Evolutionary conservation across 345 rosid species (phyloP).

Genomic region (Hibiscus trionum): DNA sequence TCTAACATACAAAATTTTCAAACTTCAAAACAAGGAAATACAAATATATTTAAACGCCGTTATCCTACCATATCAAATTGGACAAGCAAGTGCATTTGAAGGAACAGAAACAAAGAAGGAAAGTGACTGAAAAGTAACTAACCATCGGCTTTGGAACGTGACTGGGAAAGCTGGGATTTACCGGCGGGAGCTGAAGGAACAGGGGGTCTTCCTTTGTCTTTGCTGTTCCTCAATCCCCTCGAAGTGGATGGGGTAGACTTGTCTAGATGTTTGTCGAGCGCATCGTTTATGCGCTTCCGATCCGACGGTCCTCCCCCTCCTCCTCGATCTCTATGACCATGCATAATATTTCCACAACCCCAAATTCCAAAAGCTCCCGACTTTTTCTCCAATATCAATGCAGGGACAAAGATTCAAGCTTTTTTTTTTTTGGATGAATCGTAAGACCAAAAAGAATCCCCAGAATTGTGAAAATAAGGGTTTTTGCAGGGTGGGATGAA

Average conservation of each 20-base stretch:
- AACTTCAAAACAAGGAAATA: background rate
- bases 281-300: constrained; percentile 54
- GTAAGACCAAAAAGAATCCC: background rate
- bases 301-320: constrained; percentile 44
- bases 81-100: no score
- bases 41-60: background rate
- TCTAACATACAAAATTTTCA: no score
- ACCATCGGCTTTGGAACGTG: no score
- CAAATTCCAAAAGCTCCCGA: background rate
- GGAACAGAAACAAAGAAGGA: no score
- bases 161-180: no score
- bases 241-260: no score
- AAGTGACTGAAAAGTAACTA: no score
- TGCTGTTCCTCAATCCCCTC: no score
- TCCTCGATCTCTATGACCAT: constrained; percentile 55
- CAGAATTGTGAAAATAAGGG: constrained; percentile 5
- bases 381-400: background rate
- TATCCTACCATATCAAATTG: no score
- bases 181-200: no score
- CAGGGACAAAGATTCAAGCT: background rate
- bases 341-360: constrained; percentile 27
- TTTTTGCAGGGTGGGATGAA: background rate
- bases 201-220: no score
- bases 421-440: background rate
- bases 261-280: no score